Evolutionary conservation across 192 early-diverging fungal species (phyloP).

Genomic region (Rhizophagus sp.): DNA sequence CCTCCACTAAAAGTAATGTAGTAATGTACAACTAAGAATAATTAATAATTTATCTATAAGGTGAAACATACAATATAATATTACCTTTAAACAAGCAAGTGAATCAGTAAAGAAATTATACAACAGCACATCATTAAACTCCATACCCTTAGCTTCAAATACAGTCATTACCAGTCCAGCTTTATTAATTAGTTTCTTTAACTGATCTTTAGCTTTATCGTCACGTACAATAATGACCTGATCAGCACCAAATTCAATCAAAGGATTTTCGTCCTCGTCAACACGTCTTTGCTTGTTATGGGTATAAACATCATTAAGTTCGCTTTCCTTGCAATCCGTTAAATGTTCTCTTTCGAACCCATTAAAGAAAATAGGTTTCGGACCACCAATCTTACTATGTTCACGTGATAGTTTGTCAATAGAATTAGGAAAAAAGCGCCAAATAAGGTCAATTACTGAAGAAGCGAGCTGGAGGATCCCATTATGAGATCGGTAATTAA

Average conservation of each 20-base stretch:
- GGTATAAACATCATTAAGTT: neutral
- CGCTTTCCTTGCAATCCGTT: too few relatives aligned
- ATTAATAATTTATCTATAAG: neutral
- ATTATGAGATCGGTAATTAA: slow-evolving; percentile 24
- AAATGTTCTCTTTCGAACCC: neutral
- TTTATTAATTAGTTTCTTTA: slow-evolving; percentile 7
- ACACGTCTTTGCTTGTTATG: too few relatives aligned
- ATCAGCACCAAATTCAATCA: slow-evolving; percentile 24
- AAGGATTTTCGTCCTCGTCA: too few relatives aligned
- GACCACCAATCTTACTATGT: slow-evolving; percentile 12
- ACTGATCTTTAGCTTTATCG: neutral
- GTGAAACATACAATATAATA: neutral
- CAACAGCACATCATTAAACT: slow-evolving; percentile 27
- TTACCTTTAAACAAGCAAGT: neutral
- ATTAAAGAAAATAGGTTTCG: neutral
- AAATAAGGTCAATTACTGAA: slow-evolving; percentile 8
- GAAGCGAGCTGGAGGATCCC: slow-evolving; percentile 14
- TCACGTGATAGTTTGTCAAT: slow-evolving; percentile 12
- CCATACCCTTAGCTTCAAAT: slow-evolving; percentile 23
- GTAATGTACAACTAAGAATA: neutral
- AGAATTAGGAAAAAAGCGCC: slow-evolving; percentile 16
- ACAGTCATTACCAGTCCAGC: slow-evolving; percentile 10
- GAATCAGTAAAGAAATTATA: slow-evolving; percentile 30
- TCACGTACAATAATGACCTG: slow-evolving; percentile 26
- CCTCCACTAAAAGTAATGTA: slow-evolving; percentile 3